Percentiles rank a stretch among this genome's conserved stretches.
Evolutionary conservation across 2,329 filamentous ascomycete genomes (phyloP).

Genomic region (Pseudocercospora crystallina): DNA sequence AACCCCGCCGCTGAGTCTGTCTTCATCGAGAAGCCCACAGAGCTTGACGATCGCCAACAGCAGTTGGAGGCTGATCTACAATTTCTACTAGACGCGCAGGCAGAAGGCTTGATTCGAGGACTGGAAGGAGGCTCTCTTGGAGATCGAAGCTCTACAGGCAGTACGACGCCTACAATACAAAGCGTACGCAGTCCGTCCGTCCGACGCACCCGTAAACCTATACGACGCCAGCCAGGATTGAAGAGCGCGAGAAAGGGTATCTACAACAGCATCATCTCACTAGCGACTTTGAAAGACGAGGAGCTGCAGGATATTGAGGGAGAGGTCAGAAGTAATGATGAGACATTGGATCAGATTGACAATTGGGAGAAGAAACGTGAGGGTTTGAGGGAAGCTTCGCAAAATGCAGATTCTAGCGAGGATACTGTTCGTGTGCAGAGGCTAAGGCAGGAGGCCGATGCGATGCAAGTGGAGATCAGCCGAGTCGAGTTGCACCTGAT

Average conservation of each 20-base stretch:
- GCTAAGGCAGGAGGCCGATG: constrained; percentile 52
- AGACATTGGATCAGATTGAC: constrained; percentile 59
- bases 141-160: constrained; percentile 49
- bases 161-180: constrained; percentile 48
- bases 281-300: constrained; percentile 66
- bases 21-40: constrained; percentile 47
- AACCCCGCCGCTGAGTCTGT: constrained; percentile 34
- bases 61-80: constrained; percentile 60
- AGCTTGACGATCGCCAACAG: constrained; percentile 44
- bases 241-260: constrained; percentile 65
- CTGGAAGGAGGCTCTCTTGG: constrained; percentile 43
- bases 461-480: constrained; percentile 63
- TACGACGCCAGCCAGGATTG: constrained; percentile 56
- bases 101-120: constrained; percentile 55
- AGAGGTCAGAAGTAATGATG: constrained; percentile 58
- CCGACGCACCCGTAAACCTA: constrained; percentile 52
- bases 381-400: constrained; percentile 56
- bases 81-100: constrained; percentile 60
- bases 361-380: constrained; percentile 59
- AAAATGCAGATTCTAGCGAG: constrained; percentile 54
- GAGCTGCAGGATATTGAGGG: constrained; percentile 62
- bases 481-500: constrained; percentile 64
- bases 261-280: constrained; percentile 60
- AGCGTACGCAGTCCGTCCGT: constrained; percentile 35
- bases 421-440: constrained; percentile 57